A percentile compares a stretch with the other conserved stretches of the same genome.
These are phyloP conservation scores for Fennellomyces sp. DNA, from an alignment of 371 early-diverging fungal genomes.

Conservation along the genomic window DNA sequence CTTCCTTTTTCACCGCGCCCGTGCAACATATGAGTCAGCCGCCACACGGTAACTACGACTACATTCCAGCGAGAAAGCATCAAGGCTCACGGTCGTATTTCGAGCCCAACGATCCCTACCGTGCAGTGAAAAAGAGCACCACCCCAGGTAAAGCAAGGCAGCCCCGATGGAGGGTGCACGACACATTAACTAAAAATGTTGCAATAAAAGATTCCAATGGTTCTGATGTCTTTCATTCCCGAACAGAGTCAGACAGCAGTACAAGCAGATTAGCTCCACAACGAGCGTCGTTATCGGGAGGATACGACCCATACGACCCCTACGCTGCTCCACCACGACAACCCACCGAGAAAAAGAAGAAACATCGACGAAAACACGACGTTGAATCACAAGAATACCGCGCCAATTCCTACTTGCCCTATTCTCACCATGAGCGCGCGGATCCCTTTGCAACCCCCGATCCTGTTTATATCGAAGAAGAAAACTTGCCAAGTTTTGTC, in stretches of 20 bases:
- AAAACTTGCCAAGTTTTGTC: constrained; percentile 34
- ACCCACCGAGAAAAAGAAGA: constrained; percentile 16
- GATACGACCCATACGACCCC: constrained; percentile 30
- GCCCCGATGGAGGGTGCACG: neutral
- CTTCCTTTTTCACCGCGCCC: neutral
- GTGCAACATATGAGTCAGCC: constrained; percentile 8
- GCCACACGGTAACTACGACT: constrained; percentile 2
- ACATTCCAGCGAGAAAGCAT: neutral
- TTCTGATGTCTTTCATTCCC: constrained; percentile 30
- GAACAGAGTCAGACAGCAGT: constrained; percentile 46
- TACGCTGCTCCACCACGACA: constrained; percentile 32
- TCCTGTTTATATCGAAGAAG: constrained; percentile 41
- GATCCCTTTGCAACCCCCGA: constrained; percentile 26
- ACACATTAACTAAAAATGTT: constrained; percentile 3
- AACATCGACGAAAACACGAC: constrained; percentile 2
- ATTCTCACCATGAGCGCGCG: constrained; percentile 40
- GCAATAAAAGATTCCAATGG: constrained; percentile 13
- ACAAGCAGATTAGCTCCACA: constrained; percentile 29
- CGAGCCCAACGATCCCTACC: constrained; percentile 32
- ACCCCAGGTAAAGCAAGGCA: constrained; percentile 36
- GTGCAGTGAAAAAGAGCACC: constrained; percentile 30
- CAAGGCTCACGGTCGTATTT: constrained; percentile 10
- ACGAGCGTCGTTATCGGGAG: constrained; percentile 16
- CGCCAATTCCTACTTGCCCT: constrained; percentile 48
- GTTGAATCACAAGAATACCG: constrained; percentile 17